Base-by-base conservation (phyloP, 164 flowering plant genomes). In the Tetrastigma voinierianum region DNA sequence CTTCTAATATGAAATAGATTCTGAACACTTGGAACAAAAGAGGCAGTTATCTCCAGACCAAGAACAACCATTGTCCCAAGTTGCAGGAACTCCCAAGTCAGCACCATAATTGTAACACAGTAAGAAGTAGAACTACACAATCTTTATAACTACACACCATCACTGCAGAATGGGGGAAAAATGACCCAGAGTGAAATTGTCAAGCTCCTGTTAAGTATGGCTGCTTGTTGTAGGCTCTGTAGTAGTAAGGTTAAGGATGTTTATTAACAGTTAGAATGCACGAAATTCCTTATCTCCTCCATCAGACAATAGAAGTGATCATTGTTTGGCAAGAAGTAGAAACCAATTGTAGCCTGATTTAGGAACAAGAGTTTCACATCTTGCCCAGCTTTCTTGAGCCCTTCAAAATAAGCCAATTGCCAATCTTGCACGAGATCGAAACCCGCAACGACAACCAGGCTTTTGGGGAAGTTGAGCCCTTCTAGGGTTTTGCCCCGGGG, bases 241-340 rank as follows among this genome's bases (percentile, higher is more conserved):
- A 43, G 66, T n/a, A n/a, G 68, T 61, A 59, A 70, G 70, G 76
- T 69, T 71, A 70, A 80, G 6, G 71, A 20, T 46, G 64, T 51
- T 23, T 77, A 79, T 81, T 64, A 70, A 76, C 80, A 67, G 71
- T 75, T 67, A 69, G 76, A 46, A 67, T 77, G 70, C 62, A 88
- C 71, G 45, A 88, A 86, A 67, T 52, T 74, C 11, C 70, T 81
- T 15, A 88, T 80, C 77, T 84, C 84, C 52, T 77, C 85, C 87
- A 86, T 84, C 23, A 86, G 77, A 57, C 67, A 62, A 51, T 76
- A 75, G 78, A 86, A 88, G 59, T 88, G 86, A 4, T 80, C 85
- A 57, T 83, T 88, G 19, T 88, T 88, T 0, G 93, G 90, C 76
- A 86, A 76, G 86, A 88, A 84, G 72, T 82, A 88, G 83, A 88